Base-by-base conservation (phyloP, 2,329 filamentous ascomycete species). In the Plenodomus biglobosus region DNA sequence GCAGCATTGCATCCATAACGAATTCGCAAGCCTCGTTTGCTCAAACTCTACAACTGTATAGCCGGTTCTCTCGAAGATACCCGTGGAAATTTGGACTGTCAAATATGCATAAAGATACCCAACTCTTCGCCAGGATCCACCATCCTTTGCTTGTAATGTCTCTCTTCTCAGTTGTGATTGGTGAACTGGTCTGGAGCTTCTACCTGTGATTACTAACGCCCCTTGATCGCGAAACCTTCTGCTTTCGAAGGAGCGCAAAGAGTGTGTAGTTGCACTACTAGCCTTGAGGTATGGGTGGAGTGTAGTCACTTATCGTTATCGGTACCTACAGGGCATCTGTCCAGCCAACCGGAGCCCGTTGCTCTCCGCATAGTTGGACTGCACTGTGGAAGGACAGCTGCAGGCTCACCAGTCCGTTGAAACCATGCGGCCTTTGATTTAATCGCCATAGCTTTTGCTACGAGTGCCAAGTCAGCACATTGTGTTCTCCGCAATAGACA, bases 321-420 rank as follows among this genome's bases (percentile, higher is more conserved):
- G 22, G 22, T 24, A n/a, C n/a, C n/a, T n/a, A 5, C 22, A 24
- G 5, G 22, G 5, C 22, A 24, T 24, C 10, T 24, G 35, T 37
- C 47, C 46, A 53, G 43, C 55, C 53, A 58, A 58, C 50, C 55
- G 50, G 55, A 58, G 53, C 38, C 35, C 45, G 19, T 48, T 39
- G 42, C 41, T 42, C 55, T 52, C 55, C 55, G 52, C 52, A 45
- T 40, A 36, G 46, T 44, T 47, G 42, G 51, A 32, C 11, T 27
- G 19, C 17, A 18, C 19, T 15, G 24, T 41, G 22, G 16, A 17
- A 21, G 5, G 46, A 36, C 38, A 32, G 35, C 20, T 17, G 37
- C 41, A 40, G 36, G 27, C 21, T 11, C 27, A 32, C 27, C 8
- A 32, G 13, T 3, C 13, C 6, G 8, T 8, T 11, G 8, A 32